These are phyloP conservation scores for Anethum foeniculum DNA, from an alignment of 140 eudicot genomes.

Conservation along the genomic window DNA sequence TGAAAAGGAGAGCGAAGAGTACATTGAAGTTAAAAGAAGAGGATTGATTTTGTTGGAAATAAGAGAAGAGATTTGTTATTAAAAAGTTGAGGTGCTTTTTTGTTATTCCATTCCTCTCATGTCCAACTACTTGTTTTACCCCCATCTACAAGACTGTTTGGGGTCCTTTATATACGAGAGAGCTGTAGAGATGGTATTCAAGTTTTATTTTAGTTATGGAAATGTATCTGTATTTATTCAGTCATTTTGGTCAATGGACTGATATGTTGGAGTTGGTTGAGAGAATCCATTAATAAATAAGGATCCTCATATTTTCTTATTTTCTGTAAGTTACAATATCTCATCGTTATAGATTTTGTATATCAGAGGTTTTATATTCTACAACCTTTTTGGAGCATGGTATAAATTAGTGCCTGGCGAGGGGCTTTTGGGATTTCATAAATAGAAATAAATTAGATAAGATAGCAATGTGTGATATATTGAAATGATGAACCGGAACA, in stretches of 20 bases:
- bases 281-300: background rate
- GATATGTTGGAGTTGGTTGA: background rate
- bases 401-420: too few relatives aligned
- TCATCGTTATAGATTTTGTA: too few relatives aligned
- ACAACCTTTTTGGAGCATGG: too few relatives aligned
- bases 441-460: too few relatives aligned
- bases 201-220: background rate
- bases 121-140: background rate
- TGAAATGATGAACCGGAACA: too few relatives aligned
- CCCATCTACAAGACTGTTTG: background rate
- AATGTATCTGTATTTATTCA: background rate
- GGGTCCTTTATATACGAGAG: background rate
- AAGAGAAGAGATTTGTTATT: background rate
- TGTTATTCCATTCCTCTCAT: slow-evolving; percentile 2
- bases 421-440: too few relatives aligned
- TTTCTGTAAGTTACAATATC: too few relatives aligned
- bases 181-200: background rate
- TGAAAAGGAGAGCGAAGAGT: background rate
- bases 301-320: background rate
- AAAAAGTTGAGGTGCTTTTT: background rate
- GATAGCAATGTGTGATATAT: too few relatives aligned
- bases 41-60: background rate
- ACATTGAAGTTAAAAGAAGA: too few relatives aligned
- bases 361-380: too few relatives aligned
- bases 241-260: background rate